Evolutionary conservation across 371 early-diverging fungal species (phyloP), one percentile per base, ranked within the genome.

Genomic region (Apophysomyces trapeziformis): DNA sequence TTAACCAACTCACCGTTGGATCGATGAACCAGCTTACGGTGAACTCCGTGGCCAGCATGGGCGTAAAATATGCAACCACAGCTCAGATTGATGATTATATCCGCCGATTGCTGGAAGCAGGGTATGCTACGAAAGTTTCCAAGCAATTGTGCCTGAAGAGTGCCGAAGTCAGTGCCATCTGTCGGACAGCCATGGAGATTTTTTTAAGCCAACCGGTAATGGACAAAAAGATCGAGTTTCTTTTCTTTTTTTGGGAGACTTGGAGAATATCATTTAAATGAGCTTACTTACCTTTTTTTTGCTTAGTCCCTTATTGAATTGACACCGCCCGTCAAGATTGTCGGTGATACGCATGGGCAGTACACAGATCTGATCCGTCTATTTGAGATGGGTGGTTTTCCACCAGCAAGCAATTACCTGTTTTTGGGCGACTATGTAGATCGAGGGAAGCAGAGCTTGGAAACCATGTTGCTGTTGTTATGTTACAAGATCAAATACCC

Each of bases 351-450:
- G 39, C 97, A 99, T 76, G 97, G 99, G 7, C 99, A 98, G 85
- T 92, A 89, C 74, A 76, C 87, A 16, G 98, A 99, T 73, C 80
- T 99, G 58, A 78, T 95, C 67, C 85, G 93, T 59, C 72, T 97
- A 46, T 99, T 95, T 77, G 93, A 92, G 71, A 86, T 84, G 87
- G 66, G 89, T 78, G 98, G 92, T 47, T 95, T 87, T 81, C 98
- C 91, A 62, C 98, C 90, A 5, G 78, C 73, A 50, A 84, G 89
- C 72, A 96, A 93, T 85, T 97, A 93, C 74, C 76, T 99, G 61
- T 97, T 99, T 72, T 73, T 99, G 44, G 97, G 98, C 9, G 99
- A 99, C 74, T 99, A 99, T 79, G 99, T 99, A 1, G 97, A 99
- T 77, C 87, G 99, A 58, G 99, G 99, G 14, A 95, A 95, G 76